Evolutionary conservation across 352 stramenopile genomes (phyloP).

Genomic region (Phytophthora sansomeana): DNA sequence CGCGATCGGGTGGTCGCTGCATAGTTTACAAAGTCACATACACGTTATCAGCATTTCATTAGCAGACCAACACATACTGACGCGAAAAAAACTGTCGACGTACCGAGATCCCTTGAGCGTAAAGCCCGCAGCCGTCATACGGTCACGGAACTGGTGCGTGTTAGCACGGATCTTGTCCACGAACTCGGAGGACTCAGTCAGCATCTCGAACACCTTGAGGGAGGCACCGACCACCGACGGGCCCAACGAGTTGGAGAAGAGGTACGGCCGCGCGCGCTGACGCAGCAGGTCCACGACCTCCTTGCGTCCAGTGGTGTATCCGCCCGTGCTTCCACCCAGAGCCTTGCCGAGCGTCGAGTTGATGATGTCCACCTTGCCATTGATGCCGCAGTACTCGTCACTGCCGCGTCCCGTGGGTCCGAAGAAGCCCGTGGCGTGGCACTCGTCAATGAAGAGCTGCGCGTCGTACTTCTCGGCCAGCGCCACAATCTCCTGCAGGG

Average conservation of each 20-base stretch:
- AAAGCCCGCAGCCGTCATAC: conserved; percentile 92
- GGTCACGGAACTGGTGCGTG: conserved; percentile 93
- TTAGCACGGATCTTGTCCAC: conserved; percentile 91
- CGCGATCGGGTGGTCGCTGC: conserved; percentile 90
- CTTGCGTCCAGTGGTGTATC: conserved; percentile 92
- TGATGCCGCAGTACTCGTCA: conserved; percentile 92
- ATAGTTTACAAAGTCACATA: conserved; percentile 10
- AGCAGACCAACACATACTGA: conserved; percentile 1
- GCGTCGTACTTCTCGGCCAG: conserved; percentile 94
- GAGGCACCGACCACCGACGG: conserved; percentile 94
- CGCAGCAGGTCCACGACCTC: conserved; percentile 93
- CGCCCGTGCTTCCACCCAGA: conserved; percentile 92
- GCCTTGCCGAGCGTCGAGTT: conserved; percentile 96
- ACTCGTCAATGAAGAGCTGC: conserved; percentile 95
- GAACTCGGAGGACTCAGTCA: conserved; percentile 85
- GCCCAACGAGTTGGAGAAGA: conserved; percentile 95
- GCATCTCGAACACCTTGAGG: conserved; percentile 94
- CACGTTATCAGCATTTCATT: conserved; percentile 14
- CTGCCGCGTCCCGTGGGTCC: conserved; percentile 91
- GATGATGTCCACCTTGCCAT: conserved; percentile 93
- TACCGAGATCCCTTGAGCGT: conserved; percentile 86
- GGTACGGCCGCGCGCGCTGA: conserved; percentile 92
- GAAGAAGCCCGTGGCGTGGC: conserved; percentile 95
- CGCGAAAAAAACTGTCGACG: conserved; percentile 5
- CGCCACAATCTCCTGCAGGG: conserved; percentile 90